Evolutionary conservation across 192 early-diverging fungal genomes (phyloP), one percentile per base, ranked within the genome.

Genomic region (Chytriomyces hyalinus): DNA sequence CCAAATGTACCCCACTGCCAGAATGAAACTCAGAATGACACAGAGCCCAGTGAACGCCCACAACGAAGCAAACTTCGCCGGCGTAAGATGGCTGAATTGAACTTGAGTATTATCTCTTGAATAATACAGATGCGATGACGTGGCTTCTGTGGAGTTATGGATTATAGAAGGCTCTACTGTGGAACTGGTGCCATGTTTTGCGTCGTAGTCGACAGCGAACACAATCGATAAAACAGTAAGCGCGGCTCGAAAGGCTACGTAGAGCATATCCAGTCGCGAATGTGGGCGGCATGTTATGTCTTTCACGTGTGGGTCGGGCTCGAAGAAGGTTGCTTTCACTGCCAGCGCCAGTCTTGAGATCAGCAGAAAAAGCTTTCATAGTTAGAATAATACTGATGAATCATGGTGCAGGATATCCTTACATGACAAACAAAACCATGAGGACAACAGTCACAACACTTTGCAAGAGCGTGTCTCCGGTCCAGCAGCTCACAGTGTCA

Each of bases 261-360:
- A 86, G 3, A 78, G 44, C 24, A 81, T 49, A 51, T 86, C 83
- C 8, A 84, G 44, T 49, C 85, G 65, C 2, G 81, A 80, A 65
- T 86, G 85, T 0, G 81, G 77, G 6, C 85, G 49, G 13, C 78
- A 28, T 47, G 76, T 71, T 0, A 84, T 64, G 63, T 79, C 76
- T 15, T 82, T 71, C 46, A 59, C 47, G 8, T 84, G 73, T 17
- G 85, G 82, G 70, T 86, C 85, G 7, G 80, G 74, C 8, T 86
- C 82, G 71, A 86, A 86, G 65, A 82, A 83, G 24, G 85, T 86
- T 48, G 77, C 81, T 10, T 67, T 73, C 6, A 86, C 83, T 15
- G 79, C 67, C 6, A 82, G 51, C 3, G 81, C 82, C n/a, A 86
- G 63, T 44, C 78, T 80, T 17, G 28, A 78, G 57, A 7, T 20